Conservation (phyloP, 208 protist genomes). For the Phytomonas francai region DNA sequence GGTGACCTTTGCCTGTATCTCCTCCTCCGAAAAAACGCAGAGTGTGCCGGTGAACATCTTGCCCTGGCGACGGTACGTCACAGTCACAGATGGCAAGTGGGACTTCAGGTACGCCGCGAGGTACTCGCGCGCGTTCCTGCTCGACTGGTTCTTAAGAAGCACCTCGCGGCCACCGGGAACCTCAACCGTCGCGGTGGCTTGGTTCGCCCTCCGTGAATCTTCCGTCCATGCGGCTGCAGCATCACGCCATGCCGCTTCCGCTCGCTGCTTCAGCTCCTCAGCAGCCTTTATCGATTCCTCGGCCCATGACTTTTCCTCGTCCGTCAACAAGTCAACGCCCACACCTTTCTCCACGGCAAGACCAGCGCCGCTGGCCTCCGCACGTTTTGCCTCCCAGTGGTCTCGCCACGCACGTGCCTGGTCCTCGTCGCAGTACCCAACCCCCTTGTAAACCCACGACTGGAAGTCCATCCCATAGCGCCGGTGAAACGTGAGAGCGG, state of each 20-base stretch:
- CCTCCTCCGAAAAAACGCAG: slow-evolving; percentile 24
- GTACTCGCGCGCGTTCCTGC: slow-evolving; percentile 33
- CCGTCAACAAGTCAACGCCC: slow-evolving; percentile 21
- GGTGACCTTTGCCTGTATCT: slow-evolving; percentile 13
- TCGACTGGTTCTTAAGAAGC: slow-evolving; percentile 30
- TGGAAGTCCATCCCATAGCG: slow-evolving; percentile 78
- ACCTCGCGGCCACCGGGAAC: slow-evolving; percentile 13
- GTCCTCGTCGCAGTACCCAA: slow-evolving; percentile 35
- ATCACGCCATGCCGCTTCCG: slow-evolving; percentile 14
- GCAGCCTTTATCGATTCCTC: slow-evolving; percentile 19
- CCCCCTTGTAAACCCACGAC: slow-evolving; percentile 61
- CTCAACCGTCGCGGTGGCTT: slow-evolving; percentile 8
- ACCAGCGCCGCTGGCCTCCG: slow-evolving; percentile 7
- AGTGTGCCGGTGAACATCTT: slow-evolving; percentile 21
- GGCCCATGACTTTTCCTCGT: slow-evolving; percentile 46
- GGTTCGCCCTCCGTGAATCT: no score
- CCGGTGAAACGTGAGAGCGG: slow-evolving; percentile 57
- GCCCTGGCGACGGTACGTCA: slow-evolving; percentile 35
- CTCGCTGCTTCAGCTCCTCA: slow-evolving; percentile 20
- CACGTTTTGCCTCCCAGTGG: slow-evolving; percentile 11
- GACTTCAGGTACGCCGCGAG: slow-evolving; percentile 18
- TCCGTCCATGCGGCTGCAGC: background rate
- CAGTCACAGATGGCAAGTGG: slow-evolving; percentile 20
- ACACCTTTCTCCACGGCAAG: background rate
- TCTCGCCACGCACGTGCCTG: slow-evolving; percentile 25